Evolutionary conservation across 345 rosid species (phyloP), one percentile per base, ranked within the genome.

Genomic region (Streptanthus diversifolius): DNA sequence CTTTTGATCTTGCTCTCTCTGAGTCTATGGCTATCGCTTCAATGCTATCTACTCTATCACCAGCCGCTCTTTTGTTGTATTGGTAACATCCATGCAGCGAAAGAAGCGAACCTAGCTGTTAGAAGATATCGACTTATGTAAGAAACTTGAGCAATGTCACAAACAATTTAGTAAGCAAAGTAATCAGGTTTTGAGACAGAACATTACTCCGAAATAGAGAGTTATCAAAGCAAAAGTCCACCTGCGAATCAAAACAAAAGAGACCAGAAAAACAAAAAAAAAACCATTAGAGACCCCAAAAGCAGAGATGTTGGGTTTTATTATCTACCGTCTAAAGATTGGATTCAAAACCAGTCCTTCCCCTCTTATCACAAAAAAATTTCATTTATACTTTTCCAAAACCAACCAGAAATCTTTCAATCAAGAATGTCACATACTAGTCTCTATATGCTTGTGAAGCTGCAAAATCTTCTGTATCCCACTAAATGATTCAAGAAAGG

Each of bases 221-320:
- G 92, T 88, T 73, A 86, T 82, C 47, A 86, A 74, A 17, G 90
- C 79, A 72, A 85, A 87, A 39, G 99, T 95, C 99, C 98, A 92
- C 88, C 99, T 95, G 88, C 66, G 29, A 70, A 72, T 55, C 56
- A 72, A 55, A 77, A 70, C 75, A 77, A 81, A 37, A 45, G 22
- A 43, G 1, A 32, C 36, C 22, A 73, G 0, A 45, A 18, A 44
- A 49, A 30, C 0, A 15, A 30, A 24, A 22, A 11, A 32, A 49
- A 47, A 30, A 0, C 13, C 47, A 54, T 76, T 54, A 76, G 49
- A 69, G 14, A 62, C 43, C 15, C 12, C 22, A 22, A 47, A 36
- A 8, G 24, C 11, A 63, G 8, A 53, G 47, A 61, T 1, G 45
- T 0, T n/a, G 19, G 21, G 15, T 41, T 12, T 21, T 9, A 9